Percentiles rank a stretch among this genome's conserved stretches.
Evolutionary conservation across 345 rosid species (phyloP).

Genomic region (Citrus australasica): DNA sequence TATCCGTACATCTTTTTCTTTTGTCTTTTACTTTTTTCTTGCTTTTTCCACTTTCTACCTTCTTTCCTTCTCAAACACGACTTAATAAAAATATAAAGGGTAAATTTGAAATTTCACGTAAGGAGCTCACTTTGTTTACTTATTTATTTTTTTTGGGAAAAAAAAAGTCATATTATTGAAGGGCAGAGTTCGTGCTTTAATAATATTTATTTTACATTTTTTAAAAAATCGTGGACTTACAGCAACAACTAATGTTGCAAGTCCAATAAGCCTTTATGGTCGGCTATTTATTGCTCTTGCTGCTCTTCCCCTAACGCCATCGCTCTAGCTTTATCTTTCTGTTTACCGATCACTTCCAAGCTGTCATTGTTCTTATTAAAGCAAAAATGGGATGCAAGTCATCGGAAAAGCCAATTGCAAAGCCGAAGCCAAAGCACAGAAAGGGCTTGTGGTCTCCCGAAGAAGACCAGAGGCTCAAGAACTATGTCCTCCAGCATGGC

Average conservation of each 20-base stretch:
- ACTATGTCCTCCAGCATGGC: slow-evolving; percentile 60
- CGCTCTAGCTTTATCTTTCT: slow-evolving; percentile 10
- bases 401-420: slow-evolving; percentile 47
- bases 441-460: slow-evolving; percentile 99
- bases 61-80: not conserved
- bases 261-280: slow-evolving; percentile 16
- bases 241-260: slow-evolving; percentile 22
- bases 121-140: not conserved
- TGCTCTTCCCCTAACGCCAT: not conserved
- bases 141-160: not conserved
- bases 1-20: no score
- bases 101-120: not conserved
- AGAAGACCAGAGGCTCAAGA: slow-evolving; percentile 79
- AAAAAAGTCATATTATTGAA: not conserved
- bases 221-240: slow-evolving; percentile 10
- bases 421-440: slow-evolving; percentile 51
- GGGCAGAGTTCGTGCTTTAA: not conserved
- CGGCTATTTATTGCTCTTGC: slow-evolving; percentile 30
- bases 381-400: slow-evolving; percentile 39
- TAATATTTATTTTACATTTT: not conserved
- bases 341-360: not conserved
- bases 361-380: not conserved
- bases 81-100: not conserved
- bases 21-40: not conserved
- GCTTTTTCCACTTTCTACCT: not conserved